Conservation (phyloP, 2,329 filamentous ascomycete species). For the Exophiala xenobiotica region DNA sequence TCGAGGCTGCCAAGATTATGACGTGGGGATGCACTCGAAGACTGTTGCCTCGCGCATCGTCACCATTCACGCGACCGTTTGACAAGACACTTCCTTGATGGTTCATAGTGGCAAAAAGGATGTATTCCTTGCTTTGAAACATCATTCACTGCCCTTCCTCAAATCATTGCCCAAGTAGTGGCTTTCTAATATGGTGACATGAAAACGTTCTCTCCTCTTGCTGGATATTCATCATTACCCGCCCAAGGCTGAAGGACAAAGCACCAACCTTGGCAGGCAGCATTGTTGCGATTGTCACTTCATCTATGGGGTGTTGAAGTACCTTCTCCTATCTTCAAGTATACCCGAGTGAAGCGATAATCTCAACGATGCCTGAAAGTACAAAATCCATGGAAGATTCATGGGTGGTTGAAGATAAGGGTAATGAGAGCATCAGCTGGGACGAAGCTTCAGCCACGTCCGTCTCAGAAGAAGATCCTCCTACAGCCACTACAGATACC, state of each 20-base stretch:
- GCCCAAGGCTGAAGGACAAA: not conserved
- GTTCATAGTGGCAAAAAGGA: not conserved
- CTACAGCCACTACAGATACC: not conserved
- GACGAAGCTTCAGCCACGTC: conserved; percentile 9
- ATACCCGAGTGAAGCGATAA: not conserved
- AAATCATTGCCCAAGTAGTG: no score
- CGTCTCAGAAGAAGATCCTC: conserved; percentile 7
- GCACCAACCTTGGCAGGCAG: not conserved
- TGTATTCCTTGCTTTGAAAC: not conserved
- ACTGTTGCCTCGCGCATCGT: not conserved
- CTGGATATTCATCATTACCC: no score
- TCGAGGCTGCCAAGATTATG: not conserved
- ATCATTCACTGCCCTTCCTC: not conserved
- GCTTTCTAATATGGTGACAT: no score
- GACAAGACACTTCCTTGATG: not conserved
- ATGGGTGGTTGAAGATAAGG: conserved; percentile 22
- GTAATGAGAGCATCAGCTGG: conserved; percentile 18
- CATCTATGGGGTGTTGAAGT: not conserved
- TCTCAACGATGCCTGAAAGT: not conserved
- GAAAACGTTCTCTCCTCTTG: no score
- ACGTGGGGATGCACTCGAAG: not conserved
- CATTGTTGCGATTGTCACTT: not conserved
- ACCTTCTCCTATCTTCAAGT: not conserved
- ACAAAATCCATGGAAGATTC: conserved; percentile 12
- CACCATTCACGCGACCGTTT: not conserved